Conservation (phyloP, 225 moss, liverwort and hornwort species). For the Asterella californica region DNA sequence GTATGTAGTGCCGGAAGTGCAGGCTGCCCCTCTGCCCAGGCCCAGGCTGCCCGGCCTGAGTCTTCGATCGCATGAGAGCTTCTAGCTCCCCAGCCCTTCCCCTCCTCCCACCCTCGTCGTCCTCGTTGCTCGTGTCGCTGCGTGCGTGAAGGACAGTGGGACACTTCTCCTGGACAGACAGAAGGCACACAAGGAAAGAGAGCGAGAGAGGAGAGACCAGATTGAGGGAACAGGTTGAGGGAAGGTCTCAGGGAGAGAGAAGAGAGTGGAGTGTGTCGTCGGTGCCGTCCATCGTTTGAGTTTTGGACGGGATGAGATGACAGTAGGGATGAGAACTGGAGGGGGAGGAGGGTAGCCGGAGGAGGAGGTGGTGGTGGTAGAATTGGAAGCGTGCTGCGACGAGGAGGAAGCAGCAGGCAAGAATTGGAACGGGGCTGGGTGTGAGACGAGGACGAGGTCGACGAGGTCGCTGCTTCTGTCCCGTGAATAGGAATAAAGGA, state of each 20-base stretch:
- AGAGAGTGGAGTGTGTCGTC: background rate
- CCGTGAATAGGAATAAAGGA: background rate
- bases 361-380: too few relatives aligned
- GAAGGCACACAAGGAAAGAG: background rate
- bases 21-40: background rate
- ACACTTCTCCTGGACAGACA: background rate
- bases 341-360: conserved; percentile 2
- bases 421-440: background rate
- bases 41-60: conserved; percentile 5
- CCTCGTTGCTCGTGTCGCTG: conserved; percentile 12
- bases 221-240: too few relatives aligned
- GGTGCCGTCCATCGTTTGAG: background rate
- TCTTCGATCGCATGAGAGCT: background rate
- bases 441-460: background rate
- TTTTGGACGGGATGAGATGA: conserved; percentile 16
- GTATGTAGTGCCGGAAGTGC: conserved; percentile 11
- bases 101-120: background rate
- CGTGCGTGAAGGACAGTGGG: conserved; percentile 3
- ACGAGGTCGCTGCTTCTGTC: background rate
- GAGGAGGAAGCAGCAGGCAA: background rate
- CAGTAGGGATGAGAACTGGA: background rate
- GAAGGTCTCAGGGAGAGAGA: too few relatives aligned
- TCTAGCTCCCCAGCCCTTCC: background rate
- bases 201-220: background rate
- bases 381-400: background rate